Conservation (phyloP, 140 eudicot species). For the Ambrosia hybrid region DNA sequence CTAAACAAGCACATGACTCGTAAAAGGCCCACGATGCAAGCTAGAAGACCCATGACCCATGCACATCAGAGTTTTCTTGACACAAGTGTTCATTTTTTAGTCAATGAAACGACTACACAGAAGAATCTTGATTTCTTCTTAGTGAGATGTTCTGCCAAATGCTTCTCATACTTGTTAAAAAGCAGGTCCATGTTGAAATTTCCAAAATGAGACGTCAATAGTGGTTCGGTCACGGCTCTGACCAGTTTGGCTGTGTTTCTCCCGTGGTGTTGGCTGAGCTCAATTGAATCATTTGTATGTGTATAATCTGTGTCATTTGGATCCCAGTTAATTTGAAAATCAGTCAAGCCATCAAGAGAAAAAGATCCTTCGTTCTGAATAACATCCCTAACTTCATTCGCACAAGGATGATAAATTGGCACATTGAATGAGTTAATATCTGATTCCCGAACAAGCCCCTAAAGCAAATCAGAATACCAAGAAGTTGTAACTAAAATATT, state of each 20-base stretch:
- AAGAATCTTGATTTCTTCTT: constrained; percentile 3
- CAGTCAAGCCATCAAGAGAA: not conserved
- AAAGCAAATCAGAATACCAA: not conserved
- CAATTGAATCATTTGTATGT: not conserved
- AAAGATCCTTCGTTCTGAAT: constrained; percentile 26
- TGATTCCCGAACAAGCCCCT: constrained; percentile 29
- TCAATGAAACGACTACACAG: not conserved
- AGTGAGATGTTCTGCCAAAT: constrained; percentile 14
- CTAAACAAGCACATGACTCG: too few relatives aligned
- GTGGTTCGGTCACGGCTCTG: not conserved
- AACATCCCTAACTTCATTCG: constrained; percentile 30
- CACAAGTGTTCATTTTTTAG: too few relatives aligned
- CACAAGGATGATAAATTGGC: constrained; percentile 28
- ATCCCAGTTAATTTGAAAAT: constrained; percentile 15
- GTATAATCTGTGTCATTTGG: not conserved
- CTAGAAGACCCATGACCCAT: too few relatives aligned
- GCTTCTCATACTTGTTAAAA: too few relatives aligned
- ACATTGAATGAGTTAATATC: constrained; percentile 35
- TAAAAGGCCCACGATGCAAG: too few relatives aligned
- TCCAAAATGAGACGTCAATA: constrained; percentile 44
- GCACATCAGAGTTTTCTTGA: too few relatives aligned
- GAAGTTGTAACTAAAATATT: too few relatives aligned
- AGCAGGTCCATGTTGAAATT: not conserved
- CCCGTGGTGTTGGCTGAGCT: not conserved
- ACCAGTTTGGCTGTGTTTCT: constrained; percentile 10